These are phyloP conservation scores for Alternaria gaisen DNA, from an alignment of 2,329 filamentous ascomycete species.

Conservation along the genomic window DNA sequence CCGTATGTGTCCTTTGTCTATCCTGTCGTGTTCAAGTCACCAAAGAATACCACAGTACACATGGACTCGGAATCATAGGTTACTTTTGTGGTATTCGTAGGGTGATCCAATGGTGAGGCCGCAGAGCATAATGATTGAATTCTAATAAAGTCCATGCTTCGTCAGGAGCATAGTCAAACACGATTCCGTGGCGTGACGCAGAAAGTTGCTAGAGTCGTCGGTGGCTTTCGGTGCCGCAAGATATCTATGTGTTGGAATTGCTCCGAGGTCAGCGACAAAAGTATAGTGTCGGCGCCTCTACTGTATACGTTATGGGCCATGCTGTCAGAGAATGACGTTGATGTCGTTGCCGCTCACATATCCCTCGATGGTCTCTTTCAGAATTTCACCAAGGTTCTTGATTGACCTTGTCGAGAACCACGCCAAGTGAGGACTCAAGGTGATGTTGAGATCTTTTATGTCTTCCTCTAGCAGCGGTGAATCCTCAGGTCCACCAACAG, in stretches of 20 bases:
- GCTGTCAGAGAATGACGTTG: constrained; percentile 46
- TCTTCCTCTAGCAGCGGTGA: constrained; percentile 57
- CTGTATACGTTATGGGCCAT: background rate
- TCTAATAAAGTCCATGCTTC: background rate
- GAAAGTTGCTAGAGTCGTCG: background rate
- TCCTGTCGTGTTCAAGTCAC: background rate
- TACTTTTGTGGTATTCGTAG: background rate
- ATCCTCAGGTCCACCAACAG: constrained; percentile 52
- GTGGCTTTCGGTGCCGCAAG: background rate
- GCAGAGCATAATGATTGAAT: background rate
- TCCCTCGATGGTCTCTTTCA: constrained; percentile 59
- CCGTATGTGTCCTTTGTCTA: background rate
- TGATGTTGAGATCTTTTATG: constrained; percentile 58
- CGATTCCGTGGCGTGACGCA: background rate
- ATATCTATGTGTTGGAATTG: too few species aligned
- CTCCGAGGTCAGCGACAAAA: background rate
- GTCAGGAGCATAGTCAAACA: background rate
- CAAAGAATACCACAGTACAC: background rate
- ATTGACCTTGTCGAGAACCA: constrained; percentile 62
- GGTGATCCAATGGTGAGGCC: background rate
- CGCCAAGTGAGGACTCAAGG: constrained; percentile 63
- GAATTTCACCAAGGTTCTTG: constrained; percentile 55
- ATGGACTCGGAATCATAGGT: background rate
- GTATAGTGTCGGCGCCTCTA: background rate
- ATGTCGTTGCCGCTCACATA: constrained; percentile 53